Base-by-base conservation (phyloP, 1,284 basidiomycete genomes). In the Pterulicium gracile region DNA sequence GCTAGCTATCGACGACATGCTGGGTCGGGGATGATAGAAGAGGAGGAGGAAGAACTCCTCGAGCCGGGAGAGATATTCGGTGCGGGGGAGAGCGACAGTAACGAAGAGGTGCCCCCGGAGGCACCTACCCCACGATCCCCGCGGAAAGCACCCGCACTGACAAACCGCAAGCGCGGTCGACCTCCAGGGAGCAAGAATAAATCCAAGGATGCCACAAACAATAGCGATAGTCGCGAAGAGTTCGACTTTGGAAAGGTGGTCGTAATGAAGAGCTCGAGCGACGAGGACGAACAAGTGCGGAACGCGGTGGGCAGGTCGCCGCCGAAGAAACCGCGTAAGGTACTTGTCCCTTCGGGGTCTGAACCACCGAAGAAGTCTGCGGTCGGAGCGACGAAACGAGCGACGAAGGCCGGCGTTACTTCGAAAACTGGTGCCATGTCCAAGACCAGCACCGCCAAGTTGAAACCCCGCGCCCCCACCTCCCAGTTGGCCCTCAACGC, bases 1-100 rank as follows among this genome's bases (percentile, higher is more conserved):
- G 81, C 79, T 0, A 79, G 73, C 51, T 88, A 81, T 57, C 70
- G 81, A 2, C 70, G 86, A 3, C 65, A 66, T 13, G 65, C 69
- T 21, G 59, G 54, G 4, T 61, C 55, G 3, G 49, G 49, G 1
- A 48, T 52, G 0, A 49, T 51, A n/a, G 60, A 57, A 2, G 62
- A 58, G 19, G 55, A 58, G 27, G 50, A 57, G 39, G 50, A 52
- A 10, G 58, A 54, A 2, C 24, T 42, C 14, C 57, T 59, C 43
- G 56, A 61, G 27, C 62, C 62, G 3, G 65, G 61, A 24, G 56
- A 58, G 14, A 35, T 43, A 19, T 56, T 55, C 21, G 60, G 57
- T n/a, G 59, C 20, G 58, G 55, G 24, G 50, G 52, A 18, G 54
- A 56, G 22, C 52, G 45, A 27, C 39, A 47, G 42, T 35, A 13